These are phyloP conservation scores for Chlamydomonas urium DNA, from an alignment of 139 green algal genomes.

Conservation along the genomic window DNA sequence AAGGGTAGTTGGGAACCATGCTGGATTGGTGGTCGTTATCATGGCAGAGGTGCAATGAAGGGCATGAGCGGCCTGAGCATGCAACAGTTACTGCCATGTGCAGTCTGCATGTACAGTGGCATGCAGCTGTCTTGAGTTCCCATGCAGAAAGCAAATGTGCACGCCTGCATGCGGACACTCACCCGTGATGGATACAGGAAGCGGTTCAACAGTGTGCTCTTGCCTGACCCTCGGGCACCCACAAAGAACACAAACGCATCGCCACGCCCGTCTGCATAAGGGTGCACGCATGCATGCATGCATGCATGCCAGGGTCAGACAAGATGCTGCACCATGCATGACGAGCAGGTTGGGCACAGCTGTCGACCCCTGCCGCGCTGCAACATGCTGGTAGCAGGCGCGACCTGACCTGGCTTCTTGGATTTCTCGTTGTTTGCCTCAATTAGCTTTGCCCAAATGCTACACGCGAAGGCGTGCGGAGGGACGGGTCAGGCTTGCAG, in stretches of 20 bases:
- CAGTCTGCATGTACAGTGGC: no score
- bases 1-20: no score
- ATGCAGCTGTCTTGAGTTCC: no score
- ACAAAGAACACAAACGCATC: slow-evolving; percentile 63
- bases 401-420: slow-evolving; percentile 38
- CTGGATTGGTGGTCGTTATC: no score
- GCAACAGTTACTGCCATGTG: no score
- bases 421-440: slow-evolving; percentile 27
- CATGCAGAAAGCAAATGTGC: background rate
- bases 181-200: slow-evolving; percentile 62
- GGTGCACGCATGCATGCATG: background rate
- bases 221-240: slow-evolving; percentile 44
- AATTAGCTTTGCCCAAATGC: slow-evolving; percentile 50
- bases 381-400: no score
- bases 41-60: no score
- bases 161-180: no score
- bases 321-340: background rate
- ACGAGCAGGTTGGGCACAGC: no score
- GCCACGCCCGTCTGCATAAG: slow-evolving; percentile 30
- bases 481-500: background rate
- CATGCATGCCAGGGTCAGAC: background rate
- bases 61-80: no score
- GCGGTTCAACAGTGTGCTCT: slow-evolving; percentile 63
- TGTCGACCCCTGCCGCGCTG: no score
- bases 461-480: background rate